Evolutionary conservation across 352 stramenopile species (phyloP).

Genomic region (Phytophthora meadii): DNA sequence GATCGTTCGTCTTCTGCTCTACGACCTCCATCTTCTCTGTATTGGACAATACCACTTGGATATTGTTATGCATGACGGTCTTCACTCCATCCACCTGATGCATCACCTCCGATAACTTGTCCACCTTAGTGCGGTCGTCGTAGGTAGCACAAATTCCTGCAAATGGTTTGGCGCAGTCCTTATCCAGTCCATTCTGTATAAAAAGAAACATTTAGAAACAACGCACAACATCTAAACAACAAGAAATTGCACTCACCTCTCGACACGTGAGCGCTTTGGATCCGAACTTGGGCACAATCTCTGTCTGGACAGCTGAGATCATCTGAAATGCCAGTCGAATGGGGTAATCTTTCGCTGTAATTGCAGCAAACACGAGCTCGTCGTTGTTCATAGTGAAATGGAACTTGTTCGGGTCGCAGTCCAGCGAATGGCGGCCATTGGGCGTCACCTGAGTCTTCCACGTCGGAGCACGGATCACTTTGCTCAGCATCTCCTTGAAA

Average conservation of each 20-base stretch:
- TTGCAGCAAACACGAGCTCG: slow-evolving; percentile 83
- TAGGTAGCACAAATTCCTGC: slow-evolving; percentile 70
- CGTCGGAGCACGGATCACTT: slow-evolving; percentile 84
- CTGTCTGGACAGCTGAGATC: slow-evolving; percentile 77
- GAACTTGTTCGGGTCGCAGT: slow-evolving; percentile 90
- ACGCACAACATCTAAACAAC: background rate
- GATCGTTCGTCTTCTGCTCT: slow-evolving; percentile 88
- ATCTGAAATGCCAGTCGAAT: slow-evolving; percentile 86
- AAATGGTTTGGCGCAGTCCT: slow-evolving; percentile 77
- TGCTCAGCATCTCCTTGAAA: slow-evolving; percentile 85
- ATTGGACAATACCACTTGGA: slow-evolving; percentile 86
- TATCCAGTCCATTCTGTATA: slow-evolving; percentile 71
- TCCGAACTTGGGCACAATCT: slow-evolving; percentile 79
- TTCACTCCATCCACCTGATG: slow-evolving; percentile 84
- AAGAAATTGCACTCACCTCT: slow-evolving; percentile 50
- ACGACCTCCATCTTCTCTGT: slow-evolving; percentile 91
- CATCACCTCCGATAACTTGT: slow-evolving; percentile 89
- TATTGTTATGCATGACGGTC: slow-evolving; percentile 89
- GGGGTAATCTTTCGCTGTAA: slow-evolving; percentile 84
- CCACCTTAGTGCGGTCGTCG: slow-evolving; percentile 87
- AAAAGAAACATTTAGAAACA: slow-evolving; percentile 4
- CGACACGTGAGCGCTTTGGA: slow-evolving; percentile 78
- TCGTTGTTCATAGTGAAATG: slow-evolving; percentile 92
- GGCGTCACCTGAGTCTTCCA: slow-evolving; percentile 88
- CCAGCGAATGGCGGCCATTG: slow-evolving; percentile 87